A percentile compares a stretch with the other conserved stretches of the same genome.
Conservation (phyloP, 768 basidiomycete species). For the Boletus subparvulus region DNA sequence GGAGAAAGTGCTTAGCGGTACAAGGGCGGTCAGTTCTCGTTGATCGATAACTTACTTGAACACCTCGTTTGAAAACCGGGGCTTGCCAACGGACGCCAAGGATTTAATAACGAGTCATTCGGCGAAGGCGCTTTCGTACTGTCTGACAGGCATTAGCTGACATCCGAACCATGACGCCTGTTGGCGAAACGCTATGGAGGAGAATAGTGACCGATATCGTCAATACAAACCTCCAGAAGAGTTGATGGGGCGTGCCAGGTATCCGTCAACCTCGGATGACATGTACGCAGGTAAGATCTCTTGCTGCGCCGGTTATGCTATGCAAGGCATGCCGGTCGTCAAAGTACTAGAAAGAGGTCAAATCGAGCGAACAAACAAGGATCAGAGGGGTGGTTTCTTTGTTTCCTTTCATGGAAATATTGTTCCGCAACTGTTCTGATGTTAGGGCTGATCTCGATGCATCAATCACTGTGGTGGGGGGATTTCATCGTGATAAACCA, state of each 20-base stretch:
- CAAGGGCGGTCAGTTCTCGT: not conserved
- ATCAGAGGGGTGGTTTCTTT: not conserved
- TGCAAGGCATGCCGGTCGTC: not conserved
- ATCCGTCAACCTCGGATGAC: conserved; percentile 6
- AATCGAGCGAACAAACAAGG: not conserved
- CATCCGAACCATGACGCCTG: conserved; percentile 1
- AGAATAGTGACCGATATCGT: not conserved
- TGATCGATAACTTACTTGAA: conserved; percentile 17
- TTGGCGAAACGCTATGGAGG: not conserved
- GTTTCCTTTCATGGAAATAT: not conserved
- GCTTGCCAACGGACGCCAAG: conserved; percentile 5
- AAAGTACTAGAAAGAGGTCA: not conserved
- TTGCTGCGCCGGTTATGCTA: not conserved
- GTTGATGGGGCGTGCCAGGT: not conserved
- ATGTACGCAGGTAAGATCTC: not conserved
- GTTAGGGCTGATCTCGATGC: conserved; percentile 7
- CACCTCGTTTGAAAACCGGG: conserved; percentile 23
- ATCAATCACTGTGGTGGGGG: not conserved
- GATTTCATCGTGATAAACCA: not conserved
- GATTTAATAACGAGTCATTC: not conserved
- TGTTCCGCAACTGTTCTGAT: not conserved
- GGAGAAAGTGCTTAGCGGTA: not conserved
- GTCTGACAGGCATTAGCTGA: not conserved
- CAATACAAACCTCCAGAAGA: not conserved
- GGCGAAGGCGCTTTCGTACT: not conserved